phyloP scores from a whole-genome alignment of 2,329 filamentous ascomycete species.

The Orbilia blumenaviensis region DNA sequence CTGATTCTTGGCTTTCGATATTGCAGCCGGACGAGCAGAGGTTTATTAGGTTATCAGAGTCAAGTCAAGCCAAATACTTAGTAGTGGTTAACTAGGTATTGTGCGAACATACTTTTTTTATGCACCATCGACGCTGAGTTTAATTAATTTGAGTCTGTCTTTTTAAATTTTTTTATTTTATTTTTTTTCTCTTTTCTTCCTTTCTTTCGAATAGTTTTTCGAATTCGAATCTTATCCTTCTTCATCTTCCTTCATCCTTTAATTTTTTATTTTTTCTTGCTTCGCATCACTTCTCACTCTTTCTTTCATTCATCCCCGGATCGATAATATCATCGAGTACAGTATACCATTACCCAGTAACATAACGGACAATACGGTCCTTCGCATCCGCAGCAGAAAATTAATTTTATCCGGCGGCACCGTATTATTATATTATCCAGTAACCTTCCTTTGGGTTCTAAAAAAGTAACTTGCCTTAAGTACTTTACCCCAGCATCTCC shows the following conservation, averaged over 20 bases:
- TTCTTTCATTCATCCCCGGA: too few species aligned
- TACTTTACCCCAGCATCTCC: background rate
- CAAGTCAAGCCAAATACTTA: background rate
- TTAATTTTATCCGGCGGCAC: too few species aligned
- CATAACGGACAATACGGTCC: too few species aligned
- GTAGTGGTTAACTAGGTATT: background rate
- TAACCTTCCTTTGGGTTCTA: too few species aligned
- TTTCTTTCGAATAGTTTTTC: background rate
- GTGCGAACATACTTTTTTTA: slow-evolving; percentile 8
- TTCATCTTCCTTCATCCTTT: too few species aligned
- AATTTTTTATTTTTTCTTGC: too few species aligned
- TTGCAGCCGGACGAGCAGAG: slow-evolving; percentile 3
- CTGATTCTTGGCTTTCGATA: slow-evolving; percentile 42
- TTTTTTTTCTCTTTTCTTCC: background rate
- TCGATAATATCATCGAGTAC: too few species aligned
- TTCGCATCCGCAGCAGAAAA: too few species aligned
- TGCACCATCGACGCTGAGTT: slow-evolving; percentile 20
- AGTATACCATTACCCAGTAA: too few species aligned
- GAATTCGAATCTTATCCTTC: too few species aligned
- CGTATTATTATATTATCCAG: background rate
- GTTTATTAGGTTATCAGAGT: slow-evolving; percentile 5
- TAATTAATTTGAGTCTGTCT: background rate
- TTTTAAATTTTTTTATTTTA: background rate
- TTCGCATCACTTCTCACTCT: too few species aligned
- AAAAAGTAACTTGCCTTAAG: too few species aligned